phyloP scores from a whole-genome alignment of 1,139 yeast genomes.

The Magnusiomyces clavatus region DNA sequence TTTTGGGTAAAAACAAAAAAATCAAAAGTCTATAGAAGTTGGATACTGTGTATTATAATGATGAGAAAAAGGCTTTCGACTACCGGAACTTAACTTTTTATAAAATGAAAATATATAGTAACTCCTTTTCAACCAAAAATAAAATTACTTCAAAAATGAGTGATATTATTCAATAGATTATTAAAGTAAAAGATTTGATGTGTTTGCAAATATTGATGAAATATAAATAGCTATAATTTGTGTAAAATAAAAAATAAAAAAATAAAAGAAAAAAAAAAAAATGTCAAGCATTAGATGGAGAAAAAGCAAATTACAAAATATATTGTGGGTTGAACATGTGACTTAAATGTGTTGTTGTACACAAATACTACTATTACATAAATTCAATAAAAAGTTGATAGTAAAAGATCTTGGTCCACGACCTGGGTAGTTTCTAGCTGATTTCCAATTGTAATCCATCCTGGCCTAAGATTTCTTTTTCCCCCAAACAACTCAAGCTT shows the following conservation, averaged over 20 bases:
- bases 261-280: too few species aligned
- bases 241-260: too few species aligned
- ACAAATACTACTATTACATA: background rate
- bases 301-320: too few species aligned
- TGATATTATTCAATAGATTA: too few species aligned
- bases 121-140: background rate
- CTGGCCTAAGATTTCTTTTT: slow-evolving; percentile 74
- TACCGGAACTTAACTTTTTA: too few species aligned
- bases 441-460: slow-evolving; percentile 89
- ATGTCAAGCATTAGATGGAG: too few species aligned
- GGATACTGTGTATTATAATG: background rate
- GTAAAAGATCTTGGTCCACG: slow-evolving; percentile 47
- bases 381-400: background rate
- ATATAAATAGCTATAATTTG: too few species aligned
- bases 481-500: slow-evolving; percentile 87
- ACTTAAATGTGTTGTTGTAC: slow-evolving; percentile 2
- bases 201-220: too few species aligned
- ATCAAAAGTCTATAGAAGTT: background rate
- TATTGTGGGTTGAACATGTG: background rate
- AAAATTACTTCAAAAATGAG: too few species aligned
- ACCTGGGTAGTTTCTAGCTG: slow-evolving; percentile 58
- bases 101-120: background rate
- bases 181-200: too few species aligned
- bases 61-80: background rate
- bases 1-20: background rate